These are phyloP conservation scores for Alnus glutinosa DNA, from an alignment of 306 rosid species.

Conservation along the genomic window DNA sequence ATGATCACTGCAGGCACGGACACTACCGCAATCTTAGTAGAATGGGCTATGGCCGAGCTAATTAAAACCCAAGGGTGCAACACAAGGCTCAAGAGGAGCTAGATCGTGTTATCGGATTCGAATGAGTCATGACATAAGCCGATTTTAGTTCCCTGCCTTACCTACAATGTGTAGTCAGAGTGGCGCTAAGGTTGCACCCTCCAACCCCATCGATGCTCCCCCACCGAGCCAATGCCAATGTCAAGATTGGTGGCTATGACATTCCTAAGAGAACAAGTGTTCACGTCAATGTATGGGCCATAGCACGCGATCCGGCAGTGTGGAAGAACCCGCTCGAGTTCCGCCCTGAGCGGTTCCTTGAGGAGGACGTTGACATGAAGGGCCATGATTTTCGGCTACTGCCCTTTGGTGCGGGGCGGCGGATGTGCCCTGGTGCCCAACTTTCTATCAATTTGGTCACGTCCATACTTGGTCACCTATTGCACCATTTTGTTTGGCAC, in stretches of 20 bases:
- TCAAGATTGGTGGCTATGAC: no score
- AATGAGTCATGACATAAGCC: no score
- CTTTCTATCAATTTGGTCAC: constrained; percentile 49
- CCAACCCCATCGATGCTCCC: no score
- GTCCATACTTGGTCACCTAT: constrained; percentile 53
- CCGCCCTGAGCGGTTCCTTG: constrained; percentile 48
- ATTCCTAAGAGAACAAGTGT: no score
- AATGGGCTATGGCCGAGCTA: constrained; percentile 90
- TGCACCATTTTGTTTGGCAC: constrained; percentile 57
- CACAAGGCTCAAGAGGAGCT: no score
- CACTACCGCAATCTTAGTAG: constrained; percentile 70
- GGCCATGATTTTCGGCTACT: constrained; percentile 53
- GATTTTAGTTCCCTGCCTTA: no score
- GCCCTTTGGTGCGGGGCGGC: constrained; percentile 57
- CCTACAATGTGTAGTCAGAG: no score
- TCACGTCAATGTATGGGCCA: no score
- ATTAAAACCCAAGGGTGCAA: no score
- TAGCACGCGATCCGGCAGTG: no score
- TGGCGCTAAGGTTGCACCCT: no score
- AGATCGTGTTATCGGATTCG: no score
- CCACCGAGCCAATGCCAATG: not conserved
- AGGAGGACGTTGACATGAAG: constrained; percentile 62
- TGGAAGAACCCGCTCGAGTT: constrained; percentile 10
- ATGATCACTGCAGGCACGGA: constrained; percentile 95
- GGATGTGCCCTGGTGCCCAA: constrained; percentile 55